Percentiles rank a stretch among this genome's conserved stretches.
phyloP scores from a whole-genome alignment of 2,329 filamentous ascomycete genomes.

The Malbranchea zuffiana region DNA sequence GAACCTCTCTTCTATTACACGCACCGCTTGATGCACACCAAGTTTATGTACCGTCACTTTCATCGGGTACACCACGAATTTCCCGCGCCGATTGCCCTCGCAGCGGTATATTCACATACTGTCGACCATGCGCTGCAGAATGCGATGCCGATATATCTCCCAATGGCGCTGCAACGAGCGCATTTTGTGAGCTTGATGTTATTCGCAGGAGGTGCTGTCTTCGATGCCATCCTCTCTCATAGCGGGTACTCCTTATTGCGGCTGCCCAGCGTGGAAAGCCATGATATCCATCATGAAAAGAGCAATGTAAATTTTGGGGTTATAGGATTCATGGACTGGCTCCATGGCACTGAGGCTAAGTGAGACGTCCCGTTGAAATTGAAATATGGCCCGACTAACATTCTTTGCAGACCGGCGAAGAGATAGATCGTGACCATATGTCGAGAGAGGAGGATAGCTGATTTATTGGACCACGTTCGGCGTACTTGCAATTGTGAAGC shows the following conservation, averaged over 20 bases:
- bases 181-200: conserved; percentile 10
- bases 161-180: conserved; percentile 6
- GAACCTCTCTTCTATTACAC: conserved; percentile 11
- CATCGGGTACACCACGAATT: conserved; percentile 11
- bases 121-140: conserved; percentile 9
- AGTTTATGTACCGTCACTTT: conserved; percentile 8
- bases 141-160: conserved; percentile 5
- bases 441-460: too few relatives aligned
- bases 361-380: background rate
- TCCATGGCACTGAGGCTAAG: conserved; percentile 11
- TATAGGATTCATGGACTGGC: conserved; percentile 10
- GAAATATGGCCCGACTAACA: too few relatives aligned
- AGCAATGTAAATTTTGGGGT: conserved; percentile 11
- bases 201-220: conserved; percentile 7
- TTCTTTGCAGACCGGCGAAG: too few relatives aligned
- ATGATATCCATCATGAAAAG: conserved; percentile 12
- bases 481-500: too few relatives aligned
- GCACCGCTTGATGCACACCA: conserved; percentile 12
- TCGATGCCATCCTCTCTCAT: conserved; percentile 8
- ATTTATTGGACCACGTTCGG: too few relatives aligned
- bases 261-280: conserved; percentile 10
- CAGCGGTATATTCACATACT: conserved; percentile 10
- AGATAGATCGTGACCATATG: too few relatives aligned
- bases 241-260: conserved; percentile 8
- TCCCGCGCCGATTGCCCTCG: conserved; percentile 8